phyloP scores from a whole-genome alignment of 78 protist genomes.

The Dictyostelium firmibasis region DNA sequence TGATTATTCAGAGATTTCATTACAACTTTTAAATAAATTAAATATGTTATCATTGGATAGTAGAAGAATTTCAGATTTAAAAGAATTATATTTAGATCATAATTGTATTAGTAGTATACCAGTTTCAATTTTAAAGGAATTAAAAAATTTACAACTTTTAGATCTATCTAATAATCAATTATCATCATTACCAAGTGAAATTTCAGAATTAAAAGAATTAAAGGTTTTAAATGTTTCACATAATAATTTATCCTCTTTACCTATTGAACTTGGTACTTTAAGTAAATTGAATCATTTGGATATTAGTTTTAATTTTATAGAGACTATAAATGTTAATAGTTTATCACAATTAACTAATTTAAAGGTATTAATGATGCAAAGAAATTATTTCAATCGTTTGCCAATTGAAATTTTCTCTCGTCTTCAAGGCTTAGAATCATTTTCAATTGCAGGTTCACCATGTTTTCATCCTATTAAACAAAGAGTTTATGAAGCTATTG shows the following conservation, averaged over 20 bases:
- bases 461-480: conserved; percentile 74
- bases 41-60: conserved; percentile 13
- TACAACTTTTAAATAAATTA: conserved; percentile 29
- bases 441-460: conserved; percentile 67
- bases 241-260: conserved; percentile 66
- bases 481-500: conserved; percentile 36
- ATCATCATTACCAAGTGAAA: conserved; percentile 67
- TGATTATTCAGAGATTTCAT: conserved; percentile 44
- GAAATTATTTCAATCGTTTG: conserved; percentile 59
- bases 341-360: background rate
- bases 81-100: conserved; percentile 57
- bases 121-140: conserved; percentile 4
- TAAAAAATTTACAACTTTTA: conserved; percentile 19
- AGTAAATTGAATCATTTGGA: conserved; percentile 47
- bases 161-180: conserved; percentile 80
- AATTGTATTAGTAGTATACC: conserved; percentile 48
- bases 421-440: background rate
- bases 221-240: conserved; percentile 35
- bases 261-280: conserved; percentile 46
- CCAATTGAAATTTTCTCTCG: conserved; percentile 10
- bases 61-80: conserved; percentile 30
- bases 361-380: conserved; percentile 45
- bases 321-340: conserved; percentile 2
- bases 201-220: conserved; percentile 53
- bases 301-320: conserved; percentile 66